These are phyloP conservation scores for Phaeosphaeria sp. DNA, from an alignment of 2,329 filamentous ascomycete genomes.

Conservation along the genomic window DNA sequence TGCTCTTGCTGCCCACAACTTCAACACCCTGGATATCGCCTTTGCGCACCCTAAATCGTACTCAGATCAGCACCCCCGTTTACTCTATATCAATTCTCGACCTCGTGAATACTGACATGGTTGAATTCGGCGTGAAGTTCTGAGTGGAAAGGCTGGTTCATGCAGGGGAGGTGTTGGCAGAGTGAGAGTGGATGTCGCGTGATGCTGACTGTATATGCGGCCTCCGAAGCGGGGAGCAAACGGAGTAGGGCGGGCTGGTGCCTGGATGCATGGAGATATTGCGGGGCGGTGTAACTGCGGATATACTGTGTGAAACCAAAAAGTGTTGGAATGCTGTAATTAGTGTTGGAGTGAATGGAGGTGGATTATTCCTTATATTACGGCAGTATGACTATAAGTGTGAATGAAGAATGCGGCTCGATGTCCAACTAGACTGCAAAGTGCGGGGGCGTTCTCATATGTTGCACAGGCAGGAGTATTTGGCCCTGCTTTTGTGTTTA, in stretches of 20 bases:
- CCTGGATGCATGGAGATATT: conserved; percentile 9
- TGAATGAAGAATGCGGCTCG: no score
- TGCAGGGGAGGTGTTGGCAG: conserved; percentile 12
- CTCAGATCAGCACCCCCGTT: conserved; percentile 3
- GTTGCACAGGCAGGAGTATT: no score
- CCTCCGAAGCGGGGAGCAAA: conserved; percentile 6
- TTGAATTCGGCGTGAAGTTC: neutral
- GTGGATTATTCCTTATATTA: no score
- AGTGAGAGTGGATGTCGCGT: conserved; percentile 12
- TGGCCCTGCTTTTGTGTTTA: no score
- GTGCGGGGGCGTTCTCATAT: no score
- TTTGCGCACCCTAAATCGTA: conserved; percentile 8
- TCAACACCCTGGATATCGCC: conserved; percentile 1
- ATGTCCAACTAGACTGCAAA: no score
- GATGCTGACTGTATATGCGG: neutral
- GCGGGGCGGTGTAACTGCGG: neutral
- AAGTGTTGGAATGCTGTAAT: no score
- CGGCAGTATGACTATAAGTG: no score
- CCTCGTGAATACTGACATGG: conserved; percentile 7
- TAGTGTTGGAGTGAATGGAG: no score
- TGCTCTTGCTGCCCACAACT: conserved; percentile 5
- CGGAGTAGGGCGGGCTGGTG: conserved; percentile 4
- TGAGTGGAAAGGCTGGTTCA: neutral
- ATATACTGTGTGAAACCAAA: no score
- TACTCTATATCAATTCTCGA: neutral